A percentile compares a stretch with the other conserved stretches of the same genome.
Conservation (phyloP, 2,329 filamentous ascomycete genomes). For the Botrytis deweyae region DNA sequence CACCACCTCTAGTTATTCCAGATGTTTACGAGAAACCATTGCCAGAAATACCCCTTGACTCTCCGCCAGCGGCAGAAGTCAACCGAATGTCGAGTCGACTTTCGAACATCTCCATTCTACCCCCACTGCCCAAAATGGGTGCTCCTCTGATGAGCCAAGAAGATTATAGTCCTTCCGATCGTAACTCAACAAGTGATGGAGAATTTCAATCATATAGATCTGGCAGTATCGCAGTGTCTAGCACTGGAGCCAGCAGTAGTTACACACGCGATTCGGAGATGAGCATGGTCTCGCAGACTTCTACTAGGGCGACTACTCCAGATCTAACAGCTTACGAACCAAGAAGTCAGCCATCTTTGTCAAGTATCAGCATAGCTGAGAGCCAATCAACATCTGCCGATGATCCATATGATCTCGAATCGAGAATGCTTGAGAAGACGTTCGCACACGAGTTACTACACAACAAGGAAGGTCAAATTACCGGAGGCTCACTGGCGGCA, state of each 20-base stretch:
- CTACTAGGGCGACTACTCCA: conserved; percentile 85
- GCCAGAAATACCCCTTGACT: conserved; percentile 56
- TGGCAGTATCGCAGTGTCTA: conserved; percentile 73
- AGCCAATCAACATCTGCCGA: conserved; percentile 67
- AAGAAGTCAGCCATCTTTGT: conserved; percentile 58
- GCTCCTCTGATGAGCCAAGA: conserved; percentile 51
- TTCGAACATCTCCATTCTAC: conserved; percentile 50
- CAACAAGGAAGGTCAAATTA: conserved; percentile 94
- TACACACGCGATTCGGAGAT: conserved; percentile 77
- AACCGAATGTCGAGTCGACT: conserved; percentile 42
- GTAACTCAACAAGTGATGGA: conserved; percentile 46
- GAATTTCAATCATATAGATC: conserved; percentile 58
- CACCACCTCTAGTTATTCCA: conserved; percentile 48
- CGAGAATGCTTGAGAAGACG: conserved; percentile 83
- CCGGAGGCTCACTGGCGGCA: conserved; percentile 84
- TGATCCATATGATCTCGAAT: conserved; percentile 76
- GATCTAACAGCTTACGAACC: conserved; percentile 49
- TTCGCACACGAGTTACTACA: conserved; percentile 88
- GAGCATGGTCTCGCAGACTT: conserved; percentile 76
- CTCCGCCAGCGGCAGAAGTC: conserved; percentile 36
- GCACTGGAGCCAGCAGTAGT: conserved; percentile 74
- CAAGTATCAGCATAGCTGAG: conserved; percentile 65
- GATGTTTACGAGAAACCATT: conserved; percentile 62
- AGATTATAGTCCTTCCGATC: conserved; percentile 50
- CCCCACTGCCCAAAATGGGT: conserved; percentile 57